Evolutionary conservation across 2,329 filamentous ascomycete species (phyloP).

Genomic region (Diaporthe longicolla): DNA sequence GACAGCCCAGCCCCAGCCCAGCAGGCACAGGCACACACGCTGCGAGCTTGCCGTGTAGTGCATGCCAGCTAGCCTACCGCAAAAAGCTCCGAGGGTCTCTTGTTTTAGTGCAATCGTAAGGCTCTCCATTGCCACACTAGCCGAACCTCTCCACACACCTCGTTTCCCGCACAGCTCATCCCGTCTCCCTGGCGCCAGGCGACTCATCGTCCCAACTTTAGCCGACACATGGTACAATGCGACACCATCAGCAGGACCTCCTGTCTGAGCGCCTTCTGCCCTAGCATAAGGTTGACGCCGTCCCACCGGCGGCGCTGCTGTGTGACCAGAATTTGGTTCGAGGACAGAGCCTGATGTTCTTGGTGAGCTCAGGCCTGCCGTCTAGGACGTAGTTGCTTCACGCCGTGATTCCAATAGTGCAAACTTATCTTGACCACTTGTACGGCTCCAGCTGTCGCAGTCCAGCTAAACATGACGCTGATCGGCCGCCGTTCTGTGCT

Average conservation of each 20-base stretch:
- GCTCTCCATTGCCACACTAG: background rate
- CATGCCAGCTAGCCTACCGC: background rate
- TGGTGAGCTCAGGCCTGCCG: background rate
- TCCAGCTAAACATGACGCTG: background rate
- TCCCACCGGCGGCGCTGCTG: background rate
- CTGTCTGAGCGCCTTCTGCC: slow-evolving; percentile 10
- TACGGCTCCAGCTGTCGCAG: background rate
- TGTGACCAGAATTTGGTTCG: background rate
- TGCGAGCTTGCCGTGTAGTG: background rate
- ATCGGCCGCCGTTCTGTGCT: background rate
- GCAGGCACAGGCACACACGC: background rate
- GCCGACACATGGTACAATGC: slow-evolving; percentile 19
- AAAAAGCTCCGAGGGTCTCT: background rate
- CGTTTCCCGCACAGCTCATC: slow-evolving; percentile 29
- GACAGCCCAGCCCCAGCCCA: background rate
- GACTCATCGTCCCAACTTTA: slow-evolving; percentile 24
- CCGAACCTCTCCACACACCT: background rate
- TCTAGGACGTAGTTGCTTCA: background rate
- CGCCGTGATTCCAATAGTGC: background rate
- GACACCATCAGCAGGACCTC: slow-evolving; percentile 10
- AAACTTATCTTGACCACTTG: background rate
- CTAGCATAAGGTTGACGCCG: background rate
- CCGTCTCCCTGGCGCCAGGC: slow-evolving; percentile 4
- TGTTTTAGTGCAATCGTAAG: background rate
- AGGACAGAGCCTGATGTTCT: background rate